Conservation (phyloP, 345 rosid species). For the Acer yangbiense region DNA sequence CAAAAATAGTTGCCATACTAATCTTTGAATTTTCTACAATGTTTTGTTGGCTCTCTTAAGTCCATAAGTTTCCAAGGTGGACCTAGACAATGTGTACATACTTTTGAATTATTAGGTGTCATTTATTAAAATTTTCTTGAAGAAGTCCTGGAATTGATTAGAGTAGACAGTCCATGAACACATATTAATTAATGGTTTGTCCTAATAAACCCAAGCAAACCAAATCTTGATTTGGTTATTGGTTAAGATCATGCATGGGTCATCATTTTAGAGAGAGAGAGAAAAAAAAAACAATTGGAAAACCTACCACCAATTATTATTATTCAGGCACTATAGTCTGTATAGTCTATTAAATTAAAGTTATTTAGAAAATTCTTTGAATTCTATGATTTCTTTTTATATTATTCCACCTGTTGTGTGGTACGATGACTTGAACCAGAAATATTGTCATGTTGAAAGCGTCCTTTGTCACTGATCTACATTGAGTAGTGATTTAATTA, state of each 20-base stretch:
- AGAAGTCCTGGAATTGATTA: background rate
- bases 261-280: background rate
- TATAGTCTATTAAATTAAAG: background rate
- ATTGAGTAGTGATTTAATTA: too few relatives aligned
- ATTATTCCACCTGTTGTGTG: too few relatives aligned
- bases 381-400: too few relatives aligned
- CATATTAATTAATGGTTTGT: background rate
- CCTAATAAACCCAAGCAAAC: background rate
- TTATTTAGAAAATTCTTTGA: background rate
- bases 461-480: too few relatives aligned
- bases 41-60: slow-evolving; percentile 10
- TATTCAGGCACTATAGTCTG: background rate
- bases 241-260: background rate
- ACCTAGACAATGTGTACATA: background rate
- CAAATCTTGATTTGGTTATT: background rate
- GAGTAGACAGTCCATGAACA: background rate
- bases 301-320: slow-evolving; percentile 5
- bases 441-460: too few relatives aligned
- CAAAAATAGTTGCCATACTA: too few relatives aligned
- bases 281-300: background rate
- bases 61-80: background rate
- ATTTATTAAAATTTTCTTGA: background rate
- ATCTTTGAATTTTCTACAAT: background rate
- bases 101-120: background rate
- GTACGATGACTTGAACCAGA: too few relatives aligned